Percentiles rank a stretch among this genome's conserved stretches.
Conservation (phyloP, 140 eudicot species). For the Stevia rebaudiana region DNA sequence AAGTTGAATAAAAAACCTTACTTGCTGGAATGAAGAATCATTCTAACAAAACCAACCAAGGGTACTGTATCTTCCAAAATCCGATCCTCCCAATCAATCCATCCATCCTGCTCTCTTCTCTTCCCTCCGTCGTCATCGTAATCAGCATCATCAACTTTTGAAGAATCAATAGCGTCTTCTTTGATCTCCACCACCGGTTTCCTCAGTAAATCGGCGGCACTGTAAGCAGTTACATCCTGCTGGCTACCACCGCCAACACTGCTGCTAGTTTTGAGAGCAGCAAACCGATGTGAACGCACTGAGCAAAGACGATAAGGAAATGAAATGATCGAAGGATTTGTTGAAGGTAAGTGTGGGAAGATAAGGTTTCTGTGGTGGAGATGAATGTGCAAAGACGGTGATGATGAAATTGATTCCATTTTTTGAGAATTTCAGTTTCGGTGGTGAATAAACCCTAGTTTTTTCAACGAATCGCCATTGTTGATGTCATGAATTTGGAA, state of each 20-base stretch:
- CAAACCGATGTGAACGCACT: constrained; percentile 14
- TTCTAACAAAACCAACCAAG: constrained; percentile 80
- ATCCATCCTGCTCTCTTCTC: constrained; percentile 34
- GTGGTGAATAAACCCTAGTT: constrained; percentile 25
- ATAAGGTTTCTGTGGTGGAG: constrained; percentile 52
- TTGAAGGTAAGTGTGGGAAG: constrained; percentile 32
- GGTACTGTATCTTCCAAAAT: constrained; percentile 95
- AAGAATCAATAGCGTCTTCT: constrained; percentile 16
- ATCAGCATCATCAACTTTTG: neutral
- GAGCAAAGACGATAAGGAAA: constrained; percentile 19
- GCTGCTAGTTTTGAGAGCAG: constrained; percentile 20
- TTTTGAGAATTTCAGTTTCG: neutral
- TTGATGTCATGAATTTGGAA: constrained; percentile 13
- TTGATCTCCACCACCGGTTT: constrained; percentile 46
- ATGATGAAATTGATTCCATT: constrained; percentile 38
- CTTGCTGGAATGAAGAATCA: constrained; percentile 95
- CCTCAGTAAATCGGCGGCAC: constrained; percentile 49
- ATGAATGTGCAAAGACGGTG: constrained; percentile 4
- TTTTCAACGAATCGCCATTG: constrained; percentile 10
- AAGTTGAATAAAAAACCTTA: constrained; percentile 26
- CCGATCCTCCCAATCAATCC: constrained; percentile 92
- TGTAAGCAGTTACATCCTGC: constrained; percentile 30
- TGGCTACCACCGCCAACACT: constrained; percentile 27
- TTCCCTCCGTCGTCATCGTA: constrained; percentile 32
- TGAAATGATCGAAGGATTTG: constrained; percentile 26